Evolutionary conservation across 805 yeast species (phyloP).

Genomic region (Grigorovia humatica): DNA sequence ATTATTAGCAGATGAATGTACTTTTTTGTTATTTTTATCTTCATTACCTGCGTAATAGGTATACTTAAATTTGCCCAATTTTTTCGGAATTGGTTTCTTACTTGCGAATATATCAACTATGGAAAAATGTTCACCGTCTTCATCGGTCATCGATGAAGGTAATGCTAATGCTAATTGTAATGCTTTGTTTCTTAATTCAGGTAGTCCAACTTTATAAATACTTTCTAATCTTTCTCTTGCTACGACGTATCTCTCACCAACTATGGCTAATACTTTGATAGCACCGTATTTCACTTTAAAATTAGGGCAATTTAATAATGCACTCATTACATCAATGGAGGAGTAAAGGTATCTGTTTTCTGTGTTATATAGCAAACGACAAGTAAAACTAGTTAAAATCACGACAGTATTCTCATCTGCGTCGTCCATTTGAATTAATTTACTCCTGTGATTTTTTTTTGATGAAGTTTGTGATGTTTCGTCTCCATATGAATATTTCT

Average conservation of each 20-base stretch:
- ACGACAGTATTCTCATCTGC: slow-evolving; percentile 40
- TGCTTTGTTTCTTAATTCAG: slow-evolving; percentile 35
- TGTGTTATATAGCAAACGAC: slow-evolving; percentile 56
- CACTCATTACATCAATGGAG: slow-evolving; percentile 51
- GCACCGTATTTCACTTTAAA: slow-evolving; percentile 50
- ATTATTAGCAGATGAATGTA: background rate
- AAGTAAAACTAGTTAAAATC: slow-evolving; percentile 51
- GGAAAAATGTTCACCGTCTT: slow-evolving; percentile 33
- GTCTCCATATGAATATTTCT: slow-evolving; percentile 34
- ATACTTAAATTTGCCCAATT: slow-evolving; percentile 47
- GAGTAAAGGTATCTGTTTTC: slow-evolving; percentile 56
- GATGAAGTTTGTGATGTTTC: slow-evolving; percentile 30
- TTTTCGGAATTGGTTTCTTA: slow-evolving; percentile 38
- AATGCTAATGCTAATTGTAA: slow-evolving; percentile 44
- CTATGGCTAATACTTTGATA: slow-evolving; percentile 45
- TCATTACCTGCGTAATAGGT: slow-evolving; percentile 34
- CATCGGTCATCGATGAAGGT: slow-evolving; percentile 39
- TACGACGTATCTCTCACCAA: slow-evolving; percentile 51
- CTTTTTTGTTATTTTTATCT: slow-evolving; percentile 9
- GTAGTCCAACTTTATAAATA: slow-evolving; percentile 16
- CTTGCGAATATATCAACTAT: slow-evolving; percentile 38
- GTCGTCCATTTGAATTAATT: slow-evolving; percentile 34
- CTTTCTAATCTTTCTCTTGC: slow-evolving; percentile 24
- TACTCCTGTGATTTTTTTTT: slow-evolving; percentile 36
- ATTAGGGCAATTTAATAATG: slow-evolving; percentile 49